Evolutionary conservation across 139 green algal genomes (phyloP).

Genomic region (Chlamydomonas asymmetrica): DNA sequence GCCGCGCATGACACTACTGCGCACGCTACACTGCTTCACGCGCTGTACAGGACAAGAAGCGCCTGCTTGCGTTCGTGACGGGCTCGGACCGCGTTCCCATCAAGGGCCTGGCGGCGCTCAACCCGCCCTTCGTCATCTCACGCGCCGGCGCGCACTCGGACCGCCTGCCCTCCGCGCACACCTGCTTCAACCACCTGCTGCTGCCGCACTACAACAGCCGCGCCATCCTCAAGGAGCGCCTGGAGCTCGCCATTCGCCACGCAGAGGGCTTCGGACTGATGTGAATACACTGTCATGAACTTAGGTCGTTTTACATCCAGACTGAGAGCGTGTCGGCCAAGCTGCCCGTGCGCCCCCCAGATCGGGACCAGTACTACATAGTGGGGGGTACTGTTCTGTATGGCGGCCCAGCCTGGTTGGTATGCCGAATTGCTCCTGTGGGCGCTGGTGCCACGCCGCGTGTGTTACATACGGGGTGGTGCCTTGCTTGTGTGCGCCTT

Average conservation of each 20-base stretch:
- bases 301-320: neutral
- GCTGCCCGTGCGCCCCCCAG: neutral
- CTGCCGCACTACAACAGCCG: constrained; percentile 63
- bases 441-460: neutral
- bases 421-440: neutral
- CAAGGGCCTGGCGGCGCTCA: constrained; percentile 65
- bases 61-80: constrained; percentile 74
- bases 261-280: constrained; percentile 64
- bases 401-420: neutral
- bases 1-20: no score
- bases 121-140: constrained; percentile 63
- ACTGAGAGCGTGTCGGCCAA: neutral
- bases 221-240: constrained; percentile 31
- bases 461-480: neutral
- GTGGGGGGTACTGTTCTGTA: neutral
- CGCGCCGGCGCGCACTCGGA: constrained; percentile 43
- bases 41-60: constrained; percentile 52
- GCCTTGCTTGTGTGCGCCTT: neutral
- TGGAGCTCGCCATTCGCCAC: constrained; percentile 63
- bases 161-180: constrained; percentile 84
- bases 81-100: constrained; percentile 72
- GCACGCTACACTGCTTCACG: no score
- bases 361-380: neutral
- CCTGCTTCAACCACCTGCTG: constrained; percentile 93
- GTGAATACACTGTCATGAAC: neutral